Evolutionary conservation across 352 stramenopile species (phyloP).

Genomic region (Aphanomyces invadans): DNA sequence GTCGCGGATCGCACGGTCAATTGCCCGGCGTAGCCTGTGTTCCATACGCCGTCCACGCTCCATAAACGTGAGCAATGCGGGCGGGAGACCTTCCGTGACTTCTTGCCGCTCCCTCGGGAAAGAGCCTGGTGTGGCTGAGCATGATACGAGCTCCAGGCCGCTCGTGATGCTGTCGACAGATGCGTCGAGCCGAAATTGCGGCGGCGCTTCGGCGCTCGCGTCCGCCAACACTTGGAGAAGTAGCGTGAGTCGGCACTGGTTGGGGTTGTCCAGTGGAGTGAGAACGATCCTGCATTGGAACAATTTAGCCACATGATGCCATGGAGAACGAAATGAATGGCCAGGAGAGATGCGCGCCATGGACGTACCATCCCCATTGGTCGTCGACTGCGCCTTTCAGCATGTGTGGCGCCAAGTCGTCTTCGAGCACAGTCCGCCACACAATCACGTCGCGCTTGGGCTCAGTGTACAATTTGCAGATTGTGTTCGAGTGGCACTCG

Average conservation of each 20-base stretch:
- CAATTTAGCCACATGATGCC: background rate
- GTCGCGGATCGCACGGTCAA: background rate
- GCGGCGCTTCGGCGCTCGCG: background rate
- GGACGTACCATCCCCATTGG: slow-evolving; percentile 14
- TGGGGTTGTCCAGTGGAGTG: background rate
- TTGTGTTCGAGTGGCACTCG: slow-evolving; percentile 7
- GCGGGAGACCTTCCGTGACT: background rate
- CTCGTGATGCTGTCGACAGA: slow-evolving; percentile 1
- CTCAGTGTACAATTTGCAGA: slow-evolving; percentile 9
- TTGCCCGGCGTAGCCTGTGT: background rate
- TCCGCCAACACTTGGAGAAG: slow-evolving; percentile 7
- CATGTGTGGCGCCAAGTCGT: slow-evolving; percentile 19
- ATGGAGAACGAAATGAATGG: background rate
- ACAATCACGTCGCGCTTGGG: slow-evolving; percentile 13
- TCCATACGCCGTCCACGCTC: slow-evolving; percentile 19
- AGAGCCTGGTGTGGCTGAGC: background rate
- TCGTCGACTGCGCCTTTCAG: slow-evolving; percentile 4
- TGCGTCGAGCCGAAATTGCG: background rate
- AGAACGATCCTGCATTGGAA: background rate
- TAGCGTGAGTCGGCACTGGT: slow-evolving; percentile 1
- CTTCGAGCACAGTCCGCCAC: slow-evolving; percentile 23
- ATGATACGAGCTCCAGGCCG: background rate
- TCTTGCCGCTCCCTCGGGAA: background rate
- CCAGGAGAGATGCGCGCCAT: background rate
- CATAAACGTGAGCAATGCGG: slow-evolving; percentile 11